Evolutionary conservation across 2,329 filamentous ascomycete species (phyloP).

Genomic region (Aspergillus sp.): DNA sequence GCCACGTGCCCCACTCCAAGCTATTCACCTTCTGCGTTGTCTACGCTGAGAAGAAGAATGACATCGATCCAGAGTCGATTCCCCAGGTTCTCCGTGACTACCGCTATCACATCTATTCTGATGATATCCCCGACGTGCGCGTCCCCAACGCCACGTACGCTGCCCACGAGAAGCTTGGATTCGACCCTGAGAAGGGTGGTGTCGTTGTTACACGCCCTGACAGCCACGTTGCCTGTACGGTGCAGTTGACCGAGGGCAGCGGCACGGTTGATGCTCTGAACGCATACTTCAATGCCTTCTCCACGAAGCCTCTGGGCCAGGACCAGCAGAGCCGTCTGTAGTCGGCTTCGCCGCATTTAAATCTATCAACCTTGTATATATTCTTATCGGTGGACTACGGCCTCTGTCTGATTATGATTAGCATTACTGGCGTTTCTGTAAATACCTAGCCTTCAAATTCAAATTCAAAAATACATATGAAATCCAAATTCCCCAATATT

Average conservation of each 20-base stretch:
- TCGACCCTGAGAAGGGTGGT: slow-evolving; percentile 71
- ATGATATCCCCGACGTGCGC: slow-evolving; percentile 72
- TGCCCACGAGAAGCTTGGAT: slow-evolving; percentile 83
- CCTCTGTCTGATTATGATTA: slow-evolving; percentile 4
- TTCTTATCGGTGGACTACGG: not conserved
- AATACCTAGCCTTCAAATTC: slow-evolving; percentile 7
- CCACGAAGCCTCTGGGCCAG: slow-evolving; percentile 53
- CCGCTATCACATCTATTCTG: slow-evolving; percentile 79
- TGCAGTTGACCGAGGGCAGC: slow-evolving; percentile 70
- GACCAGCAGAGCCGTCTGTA: slow-evolving; percentile 38
- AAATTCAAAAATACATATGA: not conserved
- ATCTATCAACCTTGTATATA: slow-evolving; percentile 8
- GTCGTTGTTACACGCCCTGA: slow-evolving; percentile 84
- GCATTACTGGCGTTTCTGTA: slow-evolving; percentile 14
- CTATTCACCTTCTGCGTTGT: slow-evolving; percentile 80
- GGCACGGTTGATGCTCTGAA: slow-evolving; percentile 81
- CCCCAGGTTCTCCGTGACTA: slow-evolving; percentile 73
- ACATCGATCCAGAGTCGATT: slow-evolving; percentile 73
- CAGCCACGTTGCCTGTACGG: slow-evolving; percentile 79
- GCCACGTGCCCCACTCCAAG: slow-evolving; percentile 77
- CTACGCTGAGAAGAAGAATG: slow-evolving; percentile 65
- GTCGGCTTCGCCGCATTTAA: not conserved
- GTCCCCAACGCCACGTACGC: slow-evolving; percentile 69
- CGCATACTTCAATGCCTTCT: slow-evolving; percentile 75
- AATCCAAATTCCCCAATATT: not conserved